Evolutionary conservation across 805 yeast genomes (phyloP).

Genomic region (Candida sonorensis): DNA sequence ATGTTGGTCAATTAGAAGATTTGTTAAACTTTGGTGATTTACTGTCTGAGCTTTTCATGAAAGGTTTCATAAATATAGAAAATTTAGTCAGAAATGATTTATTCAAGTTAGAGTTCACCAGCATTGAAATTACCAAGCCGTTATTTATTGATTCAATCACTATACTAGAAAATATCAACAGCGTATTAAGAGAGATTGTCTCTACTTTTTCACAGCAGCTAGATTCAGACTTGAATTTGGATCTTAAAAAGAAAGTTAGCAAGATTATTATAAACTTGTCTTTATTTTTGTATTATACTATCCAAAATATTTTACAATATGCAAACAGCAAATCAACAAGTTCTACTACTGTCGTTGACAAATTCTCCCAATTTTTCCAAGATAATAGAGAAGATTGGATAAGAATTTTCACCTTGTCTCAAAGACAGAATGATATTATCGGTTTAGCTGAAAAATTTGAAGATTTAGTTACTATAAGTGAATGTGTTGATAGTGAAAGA

Average conservation of each 20-base stretch:
- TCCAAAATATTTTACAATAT: constrained; percentile 10
- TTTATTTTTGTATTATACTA: constrained; percentile 19
- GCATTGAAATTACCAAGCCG: constrained; percentile 7
- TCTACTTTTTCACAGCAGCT: constrained; percentile 7
- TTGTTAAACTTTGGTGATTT: constrained; percentile 8
- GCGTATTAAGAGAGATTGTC: constrained; percentile 11
- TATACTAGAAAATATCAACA: constrained; percentile 14
- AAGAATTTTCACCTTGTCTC: constrained; percentile 41
- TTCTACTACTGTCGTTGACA: too few species aligned
- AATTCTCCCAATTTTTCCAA: constrained; percentile 7
- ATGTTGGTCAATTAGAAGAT: constrained; percentile 7
- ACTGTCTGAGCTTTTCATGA: constrained; percentile 6
- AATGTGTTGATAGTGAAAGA: constrained; percentile 40
- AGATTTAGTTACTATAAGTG: constrained; percentile 62
- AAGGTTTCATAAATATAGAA: constrained; percentile 15
- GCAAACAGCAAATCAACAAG: too few species aligned
- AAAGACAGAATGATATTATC: constrained; percentile 47
- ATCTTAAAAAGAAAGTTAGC: constrained; percentile 8
- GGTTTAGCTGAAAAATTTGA: constrained; percentile 56
- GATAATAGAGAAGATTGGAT: constrained; percentile 46
- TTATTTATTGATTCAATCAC: constrained; percentile 11
- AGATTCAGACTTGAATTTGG: constrained; percentile 9
- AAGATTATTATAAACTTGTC: constrained; percentile 16
- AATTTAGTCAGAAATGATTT: constrained; percentile 8
- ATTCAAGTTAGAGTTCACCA: constrained; percentile 3